phyloP scores from a whole-genome alignment of 2,329 filamentous ascomycete genomes.

The Ophiostoma sp. region DNA sequence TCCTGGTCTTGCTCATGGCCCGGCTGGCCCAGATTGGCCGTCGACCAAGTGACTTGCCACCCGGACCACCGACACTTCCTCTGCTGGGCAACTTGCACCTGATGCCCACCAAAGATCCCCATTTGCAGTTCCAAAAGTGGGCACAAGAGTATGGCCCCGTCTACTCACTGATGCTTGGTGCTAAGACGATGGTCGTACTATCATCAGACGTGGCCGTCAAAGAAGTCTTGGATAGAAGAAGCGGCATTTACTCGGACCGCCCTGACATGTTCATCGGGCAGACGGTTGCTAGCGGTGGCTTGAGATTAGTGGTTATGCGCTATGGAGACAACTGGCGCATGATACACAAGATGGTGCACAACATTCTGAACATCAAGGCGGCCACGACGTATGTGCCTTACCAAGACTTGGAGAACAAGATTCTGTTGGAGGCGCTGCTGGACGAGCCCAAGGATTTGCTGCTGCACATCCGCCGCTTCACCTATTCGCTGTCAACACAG shows the following conservation, averaged over 20 bases:
- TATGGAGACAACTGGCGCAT: conserved; percentile 41
- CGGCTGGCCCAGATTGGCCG: conserved; percentile 12
- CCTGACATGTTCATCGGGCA: conserved; percentile 31
- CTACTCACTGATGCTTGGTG: conserved; percentile 53
- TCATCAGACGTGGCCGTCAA: conserved; percentile 39
- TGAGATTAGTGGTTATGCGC: conserved; percentile 23
- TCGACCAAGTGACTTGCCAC: conserved; percentile 27
- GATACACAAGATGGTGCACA: conserved; percentile 45
- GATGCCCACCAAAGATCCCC: conserved; percentile 45
- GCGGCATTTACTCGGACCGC: conserved; percentile 52
- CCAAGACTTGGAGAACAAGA: conserved; percentile 56
- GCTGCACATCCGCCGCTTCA: conserved; percentile 28
- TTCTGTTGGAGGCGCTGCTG: conserved; percentile 54
- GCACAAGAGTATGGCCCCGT: conserved; percentile 52
- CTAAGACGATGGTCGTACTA: conserved; percentile 47
- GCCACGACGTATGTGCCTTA: conserved; percentile 54
- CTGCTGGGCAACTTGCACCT: conserved; percentile 37
- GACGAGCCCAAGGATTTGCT: conserved; percentile 35
- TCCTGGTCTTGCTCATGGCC: not conserved
- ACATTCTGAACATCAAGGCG: conserved; percentile 48
- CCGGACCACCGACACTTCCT: conserved; percentile 35
- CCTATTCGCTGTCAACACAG: conserved; percentile 29
- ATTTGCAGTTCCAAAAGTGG: conserved; percentile 54
- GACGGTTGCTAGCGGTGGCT: conserved; percentile 28
- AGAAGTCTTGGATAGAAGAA: conserved; percentile 53